Conservation (phyloP, 2,329 filamentous ascomycete species). For the Penicillium concentricum region DNA sequence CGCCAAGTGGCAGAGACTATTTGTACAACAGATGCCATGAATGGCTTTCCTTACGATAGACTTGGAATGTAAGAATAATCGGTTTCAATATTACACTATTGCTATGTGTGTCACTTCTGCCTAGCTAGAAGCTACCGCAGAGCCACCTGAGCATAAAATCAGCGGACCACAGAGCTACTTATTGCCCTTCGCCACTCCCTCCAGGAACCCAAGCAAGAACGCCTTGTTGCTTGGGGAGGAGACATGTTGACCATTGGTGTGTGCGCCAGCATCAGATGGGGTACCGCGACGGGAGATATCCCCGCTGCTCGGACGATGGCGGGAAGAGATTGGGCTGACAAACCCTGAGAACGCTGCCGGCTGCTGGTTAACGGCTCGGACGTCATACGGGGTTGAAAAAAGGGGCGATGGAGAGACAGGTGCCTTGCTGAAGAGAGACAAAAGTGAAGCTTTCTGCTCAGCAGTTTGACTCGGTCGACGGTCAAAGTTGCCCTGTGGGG, state of each 20-base stretch:
- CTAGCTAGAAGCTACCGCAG: background rate
- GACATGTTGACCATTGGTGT: slow-evolving; percentile 47
- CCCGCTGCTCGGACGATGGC: slow-evolving; percentile 20
- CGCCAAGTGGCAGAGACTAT: too few relatives aligned
- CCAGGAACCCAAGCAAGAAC: slow-evolving; percentile 74
- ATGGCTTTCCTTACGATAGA: too few relatives aligned
- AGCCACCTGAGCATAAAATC: background rate
- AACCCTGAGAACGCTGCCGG: slow-evolving; percentile 23
- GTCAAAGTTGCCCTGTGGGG: slow-evolving; percentile 29
- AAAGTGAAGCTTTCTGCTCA: slow-evolving; percentile 50
- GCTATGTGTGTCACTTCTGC: background rate
- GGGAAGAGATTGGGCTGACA: slow-evolving; percentile 34
- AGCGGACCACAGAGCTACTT: slow-evolving; percentile 20
- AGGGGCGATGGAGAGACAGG: slow-evolving; percentile 25
- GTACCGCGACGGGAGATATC: slow-evolving; percentile 21
- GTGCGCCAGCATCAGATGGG: slow-evolving; percentile 36
- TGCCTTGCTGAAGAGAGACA: slow-evolving; percentile 64
- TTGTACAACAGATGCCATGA: too few relatives aligned
- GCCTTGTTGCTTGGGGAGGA: slow-evolving; percentile 68
- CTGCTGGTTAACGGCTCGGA: slow-evolving; percentile 20
- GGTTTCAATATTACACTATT: background rate
- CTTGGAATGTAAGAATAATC: background rate
- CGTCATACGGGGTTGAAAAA: slow-evolving; percentile 21
- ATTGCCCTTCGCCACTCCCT: slow-evolving; percentile 52
- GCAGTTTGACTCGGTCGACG: slow-evolving; percentile 43